phyloP scores from a whole-genome alignment of 768 basidiomycete species.

The Leucogyrophana mollusca region DNA sequence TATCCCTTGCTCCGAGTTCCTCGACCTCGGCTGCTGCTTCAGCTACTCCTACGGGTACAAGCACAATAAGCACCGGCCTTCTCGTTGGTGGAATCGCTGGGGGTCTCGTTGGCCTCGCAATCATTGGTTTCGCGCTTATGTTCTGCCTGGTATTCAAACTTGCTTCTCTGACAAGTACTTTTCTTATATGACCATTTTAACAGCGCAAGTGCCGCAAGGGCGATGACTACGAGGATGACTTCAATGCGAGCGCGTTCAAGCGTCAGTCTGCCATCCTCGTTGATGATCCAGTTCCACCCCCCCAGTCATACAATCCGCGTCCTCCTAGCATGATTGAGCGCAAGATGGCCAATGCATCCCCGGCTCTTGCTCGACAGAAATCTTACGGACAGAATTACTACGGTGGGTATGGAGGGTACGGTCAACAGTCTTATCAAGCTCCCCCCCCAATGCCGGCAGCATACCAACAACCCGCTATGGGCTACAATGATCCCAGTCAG shows the following conservation, averaged over 20 bases:
- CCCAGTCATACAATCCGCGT: slow-evolving; percentile 46
- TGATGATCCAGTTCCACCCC: slow-evolving; percentile 42
- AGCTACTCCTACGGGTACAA: slow-evolving; percentile 32
- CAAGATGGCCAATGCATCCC: slow-evolving; percentile 34
- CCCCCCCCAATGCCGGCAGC: slow-evolving; percentile 12
- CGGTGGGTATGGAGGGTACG: slow-evolving; percentile 19
- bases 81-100: slow-evolving; percentile 46
- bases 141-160: slow-evolving; percentile 44
- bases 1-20: slow-evolving; percentile 3
- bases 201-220: slow-evolving; percentile 38
- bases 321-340: slow-evolving; percentile 67
- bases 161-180: neutral
- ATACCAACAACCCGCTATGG: slow-evolving; percentile 19
- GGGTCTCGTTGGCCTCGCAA: slow-evolving; percentile 41
- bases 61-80: slow-evolving; percentile 28
- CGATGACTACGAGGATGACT: slow-evolving; percentile 38
- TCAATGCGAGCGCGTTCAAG: slow-evolving; percentile 58
- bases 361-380: slow-evolving; percentile 22
- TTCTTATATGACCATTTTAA: slow-evolving; percentile 7
- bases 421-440: slow-evolving; percentile 16
- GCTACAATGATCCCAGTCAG: slow-evolving; percentile 25
- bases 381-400: slow-evolving; percentile 21
- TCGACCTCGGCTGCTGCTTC: slow-evolving; percentile 25
- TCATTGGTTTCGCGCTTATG: slow-evolving; percentile 37
- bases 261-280: slow-evolving; percentile 62